Conservation (phyloP, 1,139 yeast genomes). For the Meyerozyma sp. region DNA sequence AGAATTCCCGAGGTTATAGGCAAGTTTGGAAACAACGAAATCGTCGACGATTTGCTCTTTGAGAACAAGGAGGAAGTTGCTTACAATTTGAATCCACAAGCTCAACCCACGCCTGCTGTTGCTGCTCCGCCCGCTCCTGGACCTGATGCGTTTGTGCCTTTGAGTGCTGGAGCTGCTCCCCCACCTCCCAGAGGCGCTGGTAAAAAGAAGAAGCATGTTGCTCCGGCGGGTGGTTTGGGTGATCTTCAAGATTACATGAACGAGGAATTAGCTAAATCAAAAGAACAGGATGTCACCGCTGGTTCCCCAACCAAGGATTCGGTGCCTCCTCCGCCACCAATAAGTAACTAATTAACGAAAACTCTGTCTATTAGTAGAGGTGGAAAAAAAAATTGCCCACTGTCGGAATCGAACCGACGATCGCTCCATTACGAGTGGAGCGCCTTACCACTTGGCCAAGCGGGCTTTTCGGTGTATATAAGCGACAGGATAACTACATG, state of each 20-base stretch:
- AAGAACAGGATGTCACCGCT: conserved; percentile 24
- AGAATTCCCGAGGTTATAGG: conserved; percentile 70
- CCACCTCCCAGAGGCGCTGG: conserved; percentile 16
- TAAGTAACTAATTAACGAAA: neutral
- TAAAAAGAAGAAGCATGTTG: conserved; percentile 27
- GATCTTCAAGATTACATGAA: conserved; percentile 40
- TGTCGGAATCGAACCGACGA: conserved; percentile 54
- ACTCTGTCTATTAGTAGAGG: too few relatives aligned
- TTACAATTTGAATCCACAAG: conserved; percentile 7
- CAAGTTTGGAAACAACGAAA: conserved; percentile 31
- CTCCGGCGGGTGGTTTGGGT: conserved; percentile 17
- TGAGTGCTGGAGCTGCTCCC: conserved; percentile 11
- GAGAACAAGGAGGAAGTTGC: conserved; percentile 19
- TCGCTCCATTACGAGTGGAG: conserved; percentile 55
- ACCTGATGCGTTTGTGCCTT: neutral
- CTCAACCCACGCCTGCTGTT: conserved; percentile 12
- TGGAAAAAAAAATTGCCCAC: conserved; percentile 30
- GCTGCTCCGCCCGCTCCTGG: conserved; percentile 6
- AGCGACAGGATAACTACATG: neutral
- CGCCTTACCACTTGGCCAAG: conserved; percentile 56
- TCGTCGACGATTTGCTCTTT: conserved; percentile 35
- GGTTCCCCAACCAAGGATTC: conserved; percentile 11
- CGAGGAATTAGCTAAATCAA: conserved; percentile 41
- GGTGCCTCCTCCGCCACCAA: conserved; percentile 27
- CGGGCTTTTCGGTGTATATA: conserved; percentile 21